Evolutionary conservation across 495 filamentous ascomycete genomes (phyloP).

Genomic region (Aspergillus steynii): DNA sequence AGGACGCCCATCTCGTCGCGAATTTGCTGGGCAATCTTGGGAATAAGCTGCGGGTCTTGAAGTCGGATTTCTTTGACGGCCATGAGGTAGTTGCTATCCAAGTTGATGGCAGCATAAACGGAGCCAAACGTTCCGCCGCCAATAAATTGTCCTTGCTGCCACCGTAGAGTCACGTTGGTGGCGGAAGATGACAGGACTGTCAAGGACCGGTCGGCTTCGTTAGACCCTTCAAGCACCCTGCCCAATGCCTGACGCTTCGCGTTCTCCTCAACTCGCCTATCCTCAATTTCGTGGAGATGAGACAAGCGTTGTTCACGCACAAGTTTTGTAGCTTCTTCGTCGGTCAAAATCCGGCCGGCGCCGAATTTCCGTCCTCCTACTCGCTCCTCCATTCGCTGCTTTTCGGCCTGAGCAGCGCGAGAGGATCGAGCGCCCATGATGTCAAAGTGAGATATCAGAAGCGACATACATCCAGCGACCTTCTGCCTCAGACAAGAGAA

Average conservation of each 20-base stretch:
- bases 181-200: conserved; percentile 91
- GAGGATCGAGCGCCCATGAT: conserved; percentile 96
- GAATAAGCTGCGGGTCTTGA: conserved; percentile 94
- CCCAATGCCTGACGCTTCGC: conserved; percentile 89
- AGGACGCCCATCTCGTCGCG: conserved; percentile 96
- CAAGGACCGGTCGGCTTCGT: conserved; percentile 91
- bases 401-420: conserved; percentile 88
- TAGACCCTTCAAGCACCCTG: conserved; percentile 86
- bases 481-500: conserved; percentile 80
- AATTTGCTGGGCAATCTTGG: conserved; percentile 88
- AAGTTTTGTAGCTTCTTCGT: conserved; percentile 76
- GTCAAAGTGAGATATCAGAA: conserved; percentile 97
- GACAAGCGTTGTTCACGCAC: conserved; percentile 71
- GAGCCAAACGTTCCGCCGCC: conserved; percentile 96
- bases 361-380: conserved; percentile 72
- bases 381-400: conserved; percentile 74
- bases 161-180: conserved; percentile 90
- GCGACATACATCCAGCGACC: conserved; percentile 95
- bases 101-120: conserved; percentile 94
- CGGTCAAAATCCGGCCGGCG: conserved; percentile 75
- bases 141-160: conserved; percentile 97
- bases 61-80: conserved; percentile 97
- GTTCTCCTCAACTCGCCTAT: conserved; percentile 71
- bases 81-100: conserved; percentile 95
- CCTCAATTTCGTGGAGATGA: conserved; percentile 74